Evolutionary conservation across 352 stramenopile genomes (phyloP).

Genomic region (Globisporangium spinosum): DNA sequence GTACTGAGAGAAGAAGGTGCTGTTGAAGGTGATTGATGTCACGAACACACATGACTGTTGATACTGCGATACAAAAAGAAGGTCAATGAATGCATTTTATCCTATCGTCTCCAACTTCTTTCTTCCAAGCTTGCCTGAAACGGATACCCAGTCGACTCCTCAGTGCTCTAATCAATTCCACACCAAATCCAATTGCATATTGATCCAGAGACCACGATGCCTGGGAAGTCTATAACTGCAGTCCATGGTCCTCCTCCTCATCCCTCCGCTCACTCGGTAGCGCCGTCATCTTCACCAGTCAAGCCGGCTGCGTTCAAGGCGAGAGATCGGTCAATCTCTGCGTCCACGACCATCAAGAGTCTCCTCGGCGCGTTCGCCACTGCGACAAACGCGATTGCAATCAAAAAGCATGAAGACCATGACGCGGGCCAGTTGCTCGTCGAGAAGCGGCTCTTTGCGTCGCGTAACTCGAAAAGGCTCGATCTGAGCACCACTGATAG

Average conservation of each 20-base stretch:
- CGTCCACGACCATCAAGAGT: not conserved
- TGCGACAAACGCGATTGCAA: not conserved
- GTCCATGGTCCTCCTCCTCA: not conserved
- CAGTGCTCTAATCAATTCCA: not conserved
- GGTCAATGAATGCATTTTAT: not conserved
- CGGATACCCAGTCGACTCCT: not conserved
- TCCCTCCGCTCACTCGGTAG: not conserved
- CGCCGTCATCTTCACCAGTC: not conserved
- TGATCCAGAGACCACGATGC: not conserved
- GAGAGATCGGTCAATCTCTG: not conserved
- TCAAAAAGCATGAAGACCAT: not conserved
- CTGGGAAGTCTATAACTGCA: not conserved
- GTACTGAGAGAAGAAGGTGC: not conserved
- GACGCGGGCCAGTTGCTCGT: constrained; percentile 17
- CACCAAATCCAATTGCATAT: not conserved
- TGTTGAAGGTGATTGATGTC: not conserved
- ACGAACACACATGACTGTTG: not conserved
- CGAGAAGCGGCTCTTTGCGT: constrained; percentile 28
- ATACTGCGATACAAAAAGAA: not conserved
- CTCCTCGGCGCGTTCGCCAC: not conserved
- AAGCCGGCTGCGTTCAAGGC: constrained; percentile 3
- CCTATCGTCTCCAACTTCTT: not conserved
- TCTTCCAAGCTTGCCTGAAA: not conserved
- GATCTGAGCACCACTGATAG: constrained; percentile 31
- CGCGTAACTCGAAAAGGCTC: constrained; percentile 27